phyloP scores from a whole-genome alignment of 83 land plant species.

The Isoetes engelmannii region DNA sequence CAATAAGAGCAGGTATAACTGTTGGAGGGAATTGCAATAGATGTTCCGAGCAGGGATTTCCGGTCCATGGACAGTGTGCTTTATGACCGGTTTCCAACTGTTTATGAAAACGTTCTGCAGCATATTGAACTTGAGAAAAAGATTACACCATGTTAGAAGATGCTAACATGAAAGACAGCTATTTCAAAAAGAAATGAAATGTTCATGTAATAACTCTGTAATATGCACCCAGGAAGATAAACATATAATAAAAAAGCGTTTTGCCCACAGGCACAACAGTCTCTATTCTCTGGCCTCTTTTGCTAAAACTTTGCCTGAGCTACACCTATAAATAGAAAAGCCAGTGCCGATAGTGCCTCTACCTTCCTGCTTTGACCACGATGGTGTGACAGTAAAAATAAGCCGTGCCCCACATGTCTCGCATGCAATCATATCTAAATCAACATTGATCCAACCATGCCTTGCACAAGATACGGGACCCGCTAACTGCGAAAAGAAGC shows the following conservation, averaged over 20 bases:
- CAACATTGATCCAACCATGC: slow-evolving; percentile 81
- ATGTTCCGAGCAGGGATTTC: slow-evolving; percentile 76
- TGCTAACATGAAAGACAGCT: no score
- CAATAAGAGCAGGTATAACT: slow-evolving; percentile 68
- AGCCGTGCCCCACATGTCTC: slow-evolving; percentile 64
- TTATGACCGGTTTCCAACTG: slow-evolving; percentile 67
- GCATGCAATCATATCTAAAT: slow-evolving; percentile 67
- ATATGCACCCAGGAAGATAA: no score
- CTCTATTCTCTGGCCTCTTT: no score
- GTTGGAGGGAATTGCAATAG: slow-evolving; percentile 85
- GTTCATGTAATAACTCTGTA: no score
- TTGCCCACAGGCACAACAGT: no score
- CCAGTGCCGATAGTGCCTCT: neutral
- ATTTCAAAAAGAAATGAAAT: no score
- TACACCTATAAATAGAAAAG: no score
- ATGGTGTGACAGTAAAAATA: slow-evolving; percentile 35
- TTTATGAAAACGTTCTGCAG: slow-evolving; percentile 52
- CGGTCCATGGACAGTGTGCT: slow-evolving; percentile 71
- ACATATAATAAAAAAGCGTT: no score
- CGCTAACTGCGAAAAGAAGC: slow-evolving; percentile 45
- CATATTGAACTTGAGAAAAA: slow-evolving; percentile 42
- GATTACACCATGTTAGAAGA: neutral
- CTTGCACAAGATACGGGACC: slow-evolving; percentile 79
- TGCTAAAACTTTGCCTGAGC: no score
- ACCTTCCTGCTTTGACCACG: slow-evolving; percentile 66